Evolutionary conservation across 2,329 filamentous ascomycete genomes (phyloP).

Genomic region (Aspergillus carbonarius): DNA sequence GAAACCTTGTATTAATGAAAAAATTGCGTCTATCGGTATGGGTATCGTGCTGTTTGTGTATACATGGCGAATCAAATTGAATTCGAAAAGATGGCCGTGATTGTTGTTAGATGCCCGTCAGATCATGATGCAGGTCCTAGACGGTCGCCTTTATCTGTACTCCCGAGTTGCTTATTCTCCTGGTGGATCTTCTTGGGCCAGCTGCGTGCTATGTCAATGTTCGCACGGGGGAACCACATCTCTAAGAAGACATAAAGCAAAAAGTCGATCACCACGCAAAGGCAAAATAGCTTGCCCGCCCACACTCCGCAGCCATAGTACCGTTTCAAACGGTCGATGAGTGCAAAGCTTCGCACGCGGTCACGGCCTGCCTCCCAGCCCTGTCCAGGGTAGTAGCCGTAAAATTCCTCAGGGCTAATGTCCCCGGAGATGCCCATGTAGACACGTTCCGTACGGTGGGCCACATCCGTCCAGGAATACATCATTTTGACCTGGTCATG

Average conservation of each 20-base stretch:
- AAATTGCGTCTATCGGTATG: background rate
- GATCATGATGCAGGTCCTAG: background rate
- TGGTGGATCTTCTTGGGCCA: constrained; percentile 74
- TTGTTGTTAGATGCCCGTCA: too few relatives aligned
- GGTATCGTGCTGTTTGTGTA: background rate
- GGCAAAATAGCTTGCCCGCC: constrained; percentile 95
- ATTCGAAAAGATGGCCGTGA: background rate
- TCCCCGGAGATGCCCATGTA: constrained; percentile 89
- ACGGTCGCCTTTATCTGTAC: constrained; percentile 5
- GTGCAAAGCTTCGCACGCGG: constrained; percentile 77
- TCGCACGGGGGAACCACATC: constrained; percentile 76
- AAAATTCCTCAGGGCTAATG: constrained; percentile 84
- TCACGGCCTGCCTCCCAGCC: constrained; percentile 70
- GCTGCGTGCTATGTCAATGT: constrained; percentile 84
- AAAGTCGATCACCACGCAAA: constrained; percentile 93
- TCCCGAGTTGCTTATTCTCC: constrained; percentile 3
- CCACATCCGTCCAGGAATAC: constrained; percentile 98
- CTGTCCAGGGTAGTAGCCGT: constrained; percentile 71
- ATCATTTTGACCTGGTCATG: constrained; percentile 97
- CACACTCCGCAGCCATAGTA: constrained; percentile 98
- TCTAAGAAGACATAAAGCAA: constrained; percentile 86
- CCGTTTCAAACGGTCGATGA: constrained; percentile 91
- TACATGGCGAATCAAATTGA: background rate
- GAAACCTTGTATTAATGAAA: constrained; percentile 1
- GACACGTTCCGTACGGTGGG: constrained; percentile 86